Evolutionary conservation across 2,329 filamentous ascomycete genomes (phyloP), one percentile per base, ranked within the genome.

Genomic region (Capronia coronata): DNA sequence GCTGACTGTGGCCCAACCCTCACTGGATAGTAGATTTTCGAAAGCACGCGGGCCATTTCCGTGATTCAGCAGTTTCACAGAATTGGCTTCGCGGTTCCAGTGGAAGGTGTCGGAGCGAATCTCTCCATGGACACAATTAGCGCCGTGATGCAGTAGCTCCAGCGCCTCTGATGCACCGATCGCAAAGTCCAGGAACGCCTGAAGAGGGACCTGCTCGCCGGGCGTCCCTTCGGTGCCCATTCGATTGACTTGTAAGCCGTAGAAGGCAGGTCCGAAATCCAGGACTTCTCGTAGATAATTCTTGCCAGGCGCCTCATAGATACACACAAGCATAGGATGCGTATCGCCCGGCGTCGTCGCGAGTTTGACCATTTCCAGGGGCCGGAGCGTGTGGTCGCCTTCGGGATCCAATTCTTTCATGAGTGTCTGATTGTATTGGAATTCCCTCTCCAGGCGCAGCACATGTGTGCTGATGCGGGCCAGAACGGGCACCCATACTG

Each of bases 101-200:
- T 96, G 88, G 62, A 96, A 96, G 0, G 89, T 86, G 67, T 97
- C 91, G 3, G 83, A 86, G 22, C 91, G 79, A 43, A 97, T 83
- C 68, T 97, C 91, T 38, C 91, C 91, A 61, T 96, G 91, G 1
- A 95, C 84, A 49, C 89, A 81, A 52, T 87, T 84, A 50, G 91
- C 80, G 7, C 86, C 83, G 67, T 96, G 89, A 62, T 97, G 91
- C n/a, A 97, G 71, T 40, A 94, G 82, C 66, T 96, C 90, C 41
- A 94, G 70, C 63, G 87, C 94, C 65, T 94, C 81, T 4, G 86
- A 80, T 1, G 90, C 86, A 19, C 90, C 90, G 51, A 95, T 87
- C 23, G 90, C 91, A 64, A 96, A 96, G 62, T 94, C 85, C 22
- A 97, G 76, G 62, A 96, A 96, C 13, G 80, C 75, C 40, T 84